phyloP scores from a whole-genome alignment of 345 rosid genomes.

The Citrus sp. region DNA sequence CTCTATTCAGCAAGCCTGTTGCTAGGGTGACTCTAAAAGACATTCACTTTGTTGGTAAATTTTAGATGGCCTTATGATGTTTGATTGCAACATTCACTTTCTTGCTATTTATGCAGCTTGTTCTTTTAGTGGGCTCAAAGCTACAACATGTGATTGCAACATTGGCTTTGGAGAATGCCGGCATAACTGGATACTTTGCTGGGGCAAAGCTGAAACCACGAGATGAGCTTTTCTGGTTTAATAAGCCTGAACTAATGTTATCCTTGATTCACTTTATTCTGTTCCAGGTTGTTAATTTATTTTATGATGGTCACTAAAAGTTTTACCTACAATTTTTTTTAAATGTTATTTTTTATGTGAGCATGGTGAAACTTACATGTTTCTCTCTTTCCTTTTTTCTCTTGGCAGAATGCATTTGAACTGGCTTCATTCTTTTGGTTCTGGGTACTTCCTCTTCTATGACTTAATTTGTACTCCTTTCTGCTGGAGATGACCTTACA shows the following conservation, averaged over 20 bases:
- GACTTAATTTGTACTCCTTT: conserved; percentile 13
- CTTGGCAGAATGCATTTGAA: conserved; percentile 84
- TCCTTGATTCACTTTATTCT: conserved; percentile 82
- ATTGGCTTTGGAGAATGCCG: conserved; percentile 69
- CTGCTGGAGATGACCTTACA: background rate
- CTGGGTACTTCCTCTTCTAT: conserved; percentile 62
- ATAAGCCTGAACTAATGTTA: conserved; percentile 75
- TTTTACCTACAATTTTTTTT: background rate
- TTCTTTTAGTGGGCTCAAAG: conserved; percentile 81
- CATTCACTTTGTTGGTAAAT: background rate
- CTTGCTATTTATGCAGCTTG: conserved; percentile 42
- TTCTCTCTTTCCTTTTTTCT: conserved; percentile 13
- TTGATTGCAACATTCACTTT: background rate
- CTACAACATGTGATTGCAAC: conserved; percentile 91
- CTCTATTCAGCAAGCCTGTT: background rate
- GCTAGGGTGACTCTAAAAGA: background rate
- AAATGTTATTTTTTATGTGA: background rate
- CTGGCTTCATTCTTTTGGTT: conserved; percentile 97
- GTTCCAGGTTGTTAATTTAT: conserved; percentile 63
- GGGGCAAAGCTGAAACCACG: conserved; percentile 69
- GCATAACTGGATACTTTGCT: conserved; percentile 43
- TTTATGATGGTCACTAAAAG: conserved; percentile 4
- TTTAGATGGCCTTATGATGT: background rate
- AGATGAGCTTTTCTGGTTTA: conserved; percentile 96
- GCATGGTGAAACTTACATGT: conserved; percentile 19